Evolutionary conservation across 139 green algal genomes (phyloP), one percentile per base, ranked within the genome.

Genomic region (Haematococcus sp.): DNA sequence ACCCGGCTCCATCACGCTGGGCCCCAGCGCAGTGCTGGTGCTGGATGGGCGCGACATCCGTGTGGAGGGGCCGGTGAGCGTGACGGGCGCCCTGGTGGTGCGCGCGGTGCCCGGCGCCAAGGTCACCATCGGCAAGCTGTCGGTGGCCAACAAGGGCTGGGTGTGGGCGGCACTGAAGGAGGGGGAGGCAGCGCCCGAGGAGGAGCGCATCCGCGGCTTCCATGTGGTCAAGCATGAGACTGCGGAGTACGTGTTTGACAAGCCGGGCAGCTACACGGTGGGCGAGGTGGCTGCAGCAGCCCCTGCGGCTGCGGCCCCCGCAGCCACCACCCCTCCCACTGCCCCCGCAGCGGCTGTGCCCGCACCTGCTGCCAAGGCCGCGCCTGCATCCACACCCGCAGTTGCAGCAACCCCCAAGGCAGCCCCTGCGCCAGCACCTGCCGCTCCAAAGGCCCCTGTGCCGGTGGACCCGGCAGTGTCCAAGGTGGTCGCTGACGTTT

Each of bases 101-200:
- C 77, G 86, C 9, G 86, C 81, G 13, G 72, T 70, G 4, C 64
- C 70, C 1, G 88, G 86, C 1, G 87, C 82, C 0, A 76, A 75
- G 13, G 76, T 97, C 15, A 59, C 68, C 15, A 49, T 94, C 11
- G 73, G 88, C 1, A 65, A 70, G 0, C 70, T 97, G 13, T 66
- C 55, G 1, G 88, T 98, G 63, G 63, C 80, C 31, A 98, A 98
- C 74, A 51, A 63, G 28, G 91, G 93, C 19, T 98, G 94, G 94
- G 27, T 76, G 34, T 95, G 93, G 87, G 32, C 64, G 46, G 67
- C 87, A 16, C 63, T 96, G 43, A 74, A 78, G 0, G 71, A 77
- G 4, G 82, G 76, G 5, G 78, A 92, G 65, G 33, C 51, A 32
- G 82, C 85, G 34, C 68, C 46, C 17, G 86, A 92, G 73, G 88